Evolutionary conservation across 306 rosid genomes (phyloP).

Genomic region (Luffa aegyptiaca): DNA sequence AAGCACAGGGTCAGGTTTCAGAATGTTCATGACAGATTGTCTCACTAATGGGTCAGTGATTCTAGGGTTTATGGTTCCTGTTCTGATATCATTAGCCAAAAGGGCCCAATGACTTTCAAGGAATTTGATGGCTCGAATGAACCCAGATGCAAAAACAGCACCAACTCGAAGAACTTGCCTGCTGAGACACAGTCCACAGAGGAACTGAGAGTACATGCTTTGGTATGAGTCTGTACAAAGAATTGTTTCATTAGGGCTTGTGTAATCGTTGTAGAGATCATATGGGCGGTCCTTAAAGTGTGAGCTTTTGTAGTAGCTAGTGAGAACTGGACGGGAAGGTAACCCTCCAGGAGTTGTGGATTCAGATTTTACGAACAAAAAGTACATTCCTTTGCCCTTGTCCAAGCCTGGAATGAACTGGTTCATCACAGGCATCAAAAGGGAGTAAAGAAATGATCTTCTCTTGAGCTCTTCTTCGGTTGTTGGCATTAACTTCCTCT

Average conservation of each 20-base stretch:
- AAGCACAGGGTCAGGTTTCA: conserved; percentile 37
- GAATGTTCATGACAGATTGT: conserved; percentile 31
- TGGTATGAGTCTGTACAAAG: conserved; percentile 46
- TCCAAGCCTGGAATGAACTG: conserved; percentile 41
- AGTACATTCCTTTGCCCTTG: conserved; percentile 59
- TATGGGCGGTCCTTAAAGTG: conserved; percentile 21
- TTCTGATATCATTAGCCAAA: conserved; percentile 34
- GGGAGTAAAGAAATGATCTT: conserved; percentile 34
- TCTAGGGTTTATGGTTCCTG: conserved; percentile 28
- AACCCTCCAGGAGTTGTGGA: conserved; percentile 46
- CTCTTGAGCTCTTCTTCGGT: conserved; percentile 40
- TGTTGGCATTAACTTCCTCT: conserved; percentile 54
- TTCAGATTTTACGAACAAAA: conserved; percentile 44
- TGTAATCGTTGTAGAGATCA: conserved; percentile 42
- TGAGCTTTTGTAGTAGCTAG: conserved; percentile 53
- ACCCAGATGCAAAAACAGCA: conserved; percentile 61
- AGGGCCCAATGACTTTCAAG: conserved; percentile 39
- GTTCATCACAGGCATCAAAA: conserved; percentile 48
- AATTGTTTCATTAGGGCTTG: conserved; percentile 48
- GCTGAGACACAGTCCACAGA: conserved; percentile 45
- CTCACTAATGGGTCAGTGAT: conserved; percentile 31
- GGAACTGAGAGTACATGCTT: conserved; percentile 65
- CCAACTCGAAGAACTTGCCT: conserved; percentile 44
- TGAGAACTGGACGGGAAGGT: conserved; percentile 49
- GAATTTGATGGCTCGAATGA: conserved; percentile 50